Evolutionary conservation across 768 basidiomycete genomes (phyloP), one percentile per base, ranked within the genome.

Genomic region (Trametes villosa): DNA sequence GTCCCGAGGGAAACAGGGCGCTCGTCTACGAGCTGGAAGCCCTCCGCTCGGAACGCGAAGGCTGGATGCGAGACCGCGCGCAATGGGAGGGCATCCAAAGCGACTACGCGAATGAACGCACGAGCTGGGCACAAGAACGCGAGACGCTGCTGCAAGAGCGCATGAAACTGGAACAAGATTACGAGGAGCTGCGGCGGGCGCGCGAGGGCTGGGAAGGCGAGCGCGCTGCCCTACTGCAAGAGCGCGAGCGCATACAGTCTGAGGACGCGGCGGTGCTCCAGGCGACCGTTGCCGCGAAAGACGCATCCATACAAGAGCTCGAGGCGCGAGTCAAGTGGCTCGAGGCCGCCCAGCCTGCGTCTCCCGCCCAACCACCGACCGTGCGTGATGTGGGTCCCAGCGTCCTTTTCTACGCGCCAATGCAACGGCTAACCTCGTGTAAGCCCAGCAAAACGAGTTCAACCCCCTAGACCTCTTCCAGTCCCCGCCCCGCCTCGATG

Each of bases 361-460:
- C 47, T 22, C 22, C 9, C n/a, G 36, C 20, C 24, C 8, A 17
- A 7, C 47, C 4, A 12, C 3, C 33, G 4, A 22, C 41, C 15
- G 12, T 9, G 3, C 12, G 31, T 42, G 38, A 57, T 49, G 56
- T 57, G 46, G 50, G 56, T 31, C 9, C 38, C 18, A 2, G 8
- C 17, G 5, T 24, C 4, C 22, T 11, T 4, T 24, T 22, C n/a
- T n/a, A n/a, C n/a, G n/a, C n/a, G n/a, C n/a, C n/a, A 8, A 7
- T 22, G 48, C 33, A 13, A 9, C 3, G 20, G 27, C 51, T 55
- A 18, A 54, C 22, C 3, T 34, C 12, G 15, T 6, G 53, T 18
- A 61, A 61, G 53, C 18, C 48, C 41, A 61, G 60, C 48, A 55
- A 26, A 55, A 3, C 41, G n/a, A 49, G 4, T 30, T 50, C 40